A percentile compares a stretch with the other conserved stretches of the same genome.
Conservation (phyloP, 768 basidiomycete species). For the Collybiopsis luxurians region DNA sequence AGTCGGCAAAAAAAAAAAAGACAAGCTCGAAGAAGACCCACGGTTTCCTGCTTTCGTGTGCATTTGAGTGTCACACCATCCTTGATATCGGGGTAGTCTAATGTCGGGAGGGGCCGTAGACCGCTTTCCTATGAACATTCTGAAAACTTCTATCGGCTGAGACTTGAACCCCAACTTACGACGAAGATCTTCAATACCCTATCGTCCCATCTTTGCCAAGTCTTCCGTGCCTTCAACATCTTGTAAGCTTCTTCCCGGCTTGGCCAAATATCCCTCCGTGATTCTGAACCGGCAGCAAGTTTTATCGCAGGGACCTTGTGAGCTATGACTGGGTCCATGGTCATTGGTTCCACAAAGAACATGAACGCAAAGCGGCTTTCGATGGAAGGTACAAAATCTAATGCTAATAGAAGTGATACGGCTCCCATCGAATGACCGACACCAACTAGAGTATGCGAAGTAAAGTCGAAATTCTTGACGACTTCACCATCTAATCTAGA, state of each 20-base stretch:
- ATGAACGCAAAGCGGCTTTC: constrained; percentile 29
- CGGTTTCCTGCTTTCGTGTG: constrained; percentile 43
- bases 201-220: constrained; percentile 50
- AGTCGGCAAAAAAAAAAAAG: background rate
- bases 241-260: constrained; percentile 46
- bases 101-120: constrained; percentile 3
- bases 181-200: constrained; percentile 41
- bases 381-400: constrained; percentile 14
- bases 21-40: constrained; percentile 18
- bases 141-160: background rate
- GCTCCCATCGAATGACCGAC: constrained; percentile 60
- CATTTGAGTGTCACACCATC: constrained; percentile 51
- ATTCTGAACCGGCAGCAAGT: background rate
- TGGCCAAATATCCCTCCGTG: constrained; percentile 44
- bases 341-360: constrained; percentile 48
- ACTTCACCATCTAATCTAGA: background rate
- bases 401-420: background rate
- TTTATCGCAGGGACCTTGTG: background rate
- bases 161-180: constrained; percentile 22
- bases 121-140: background rate
- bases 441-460: constrained; percentile 42
- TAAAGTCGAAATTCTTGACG: background rate
- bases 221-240: constrained; percentile 30
- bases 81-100: constrained; percentile 36
- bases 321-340: constrained; percentile 18